Base-by-base conservation (phyloP, 495 filamentous ascomycete genomes). In the Pseudotulostoma volvatum region DNA sequence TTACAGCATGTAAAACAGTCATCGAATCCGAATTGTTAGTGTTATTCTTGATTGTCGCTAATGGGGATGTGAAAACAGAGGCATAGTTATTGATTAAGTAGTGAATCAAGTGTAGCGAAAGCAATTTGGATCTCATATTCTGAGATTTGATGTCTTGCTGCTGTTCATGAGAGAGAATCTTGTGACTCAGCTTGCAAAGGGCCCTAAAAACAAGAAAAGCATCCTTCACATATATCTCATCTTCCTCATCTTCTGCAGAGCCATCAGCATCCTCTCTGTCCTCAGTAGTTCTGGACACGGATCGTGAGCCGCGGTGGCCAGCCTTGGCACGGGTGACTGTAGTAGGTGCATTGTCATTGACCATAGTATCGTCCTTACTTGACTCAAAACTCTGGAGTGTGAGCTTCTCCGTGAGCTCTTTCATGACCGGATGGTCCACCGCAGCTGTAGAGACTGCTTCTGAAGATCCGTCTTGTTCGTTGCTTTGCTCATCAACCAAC, bases 121-220 rank as follows among this genome's bases (percentile, higher is more conserved):
- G 74, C 20, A 99, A 63, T 57, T 99, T 99, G 14, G 88, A 93
- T 32, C 92, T 76, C 92, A 99, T 96, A 16, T 86, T 82, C 44
- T 93, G 84, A 3, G 83, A 85, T 37, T 83, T 87, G 31, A 94
- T 62, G 49, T 99, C 92, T 41, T 88, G 80, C 28, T 93, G 74
- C 46, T 96, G 87, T 37, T 99, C 92, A 15, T 84, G 76, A 7
- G 78, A 70, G 16, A 99, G 61, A 31, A 83, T 61, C 51, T 95
- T 99, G 40, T 86, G 93, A 43, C 87, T 93, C 32, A 99, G 67
- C 53, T 94, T 93, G 67, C 92, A 99, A 59, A 99, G 87, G 7
- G 92, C 90, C 16, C 92, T 73, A 66, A 99, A 94, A 20, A 99
- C 86, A 9, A 99, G 66, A 54, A 94, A 99, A 9, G 92, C 84